Evolutionary conservation across 352 stramenopile genomes (phyloP), one percentile per base, ranked within the genome.

Genomic region (Peronospora destructor): DNA sequence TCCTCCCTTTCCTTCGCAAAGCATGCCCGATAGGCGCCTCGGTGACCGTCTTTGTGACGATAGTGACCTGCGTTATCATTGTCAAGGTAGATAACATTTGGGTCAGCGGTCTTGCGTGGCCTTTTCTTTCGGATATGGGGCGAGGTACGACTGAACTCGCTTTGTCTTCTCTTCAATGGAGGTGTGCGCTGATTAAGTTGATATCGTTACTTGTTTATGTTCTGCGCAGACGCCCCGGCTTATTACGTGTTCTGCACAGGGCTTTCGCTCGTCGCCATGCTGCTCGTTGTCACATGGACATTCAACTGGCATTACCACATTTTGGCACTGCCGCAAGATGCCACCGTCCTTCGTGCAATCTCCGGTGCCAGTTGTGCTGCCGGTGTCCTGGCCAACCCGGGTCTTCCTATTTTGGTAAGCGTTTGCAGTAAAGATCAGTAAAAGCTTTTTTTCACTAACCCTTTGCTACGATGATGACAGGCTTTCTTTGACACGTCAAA

Each of bases 211-310:
- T 16, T 14, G 6, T 41, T 17, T 32, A 25, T 4, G 21, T 43
- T 10, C 13, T 50, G 23, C 58, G 4, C 17, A 76, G 68, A 78
- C 40, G 48, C 53, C 25, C 73, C 73, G 14, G 69, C 69, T 3
- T 81, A 76, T 61, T 85, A 87, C 37, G 57, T 87, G 11, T 85
- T 87, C 52, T 59, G 46, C 29, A 61, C 64, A 19, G 76, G 76
- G 2, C 68, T 87, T 45, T 71, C 70, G 28, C 23, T 78, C 21
- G 65, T 54, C 14, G 67, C 71, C 2, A 14, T 80, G 33, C 36
- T 75, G 42, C 60, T 85, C 11, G 57, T 71, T 13, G 47, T 61
- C 51, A 84, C 71, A 11, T 85, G 62, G 55, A 61, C 47, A 12
- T 77, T 80, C 46, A 84, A 80, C 45, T 74, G 66, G 61, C 55